phyloP scores from a whole-genome alignment of 768 basidiomycete genomes.

The Tylopilus vinaceipallidus region DNA sequence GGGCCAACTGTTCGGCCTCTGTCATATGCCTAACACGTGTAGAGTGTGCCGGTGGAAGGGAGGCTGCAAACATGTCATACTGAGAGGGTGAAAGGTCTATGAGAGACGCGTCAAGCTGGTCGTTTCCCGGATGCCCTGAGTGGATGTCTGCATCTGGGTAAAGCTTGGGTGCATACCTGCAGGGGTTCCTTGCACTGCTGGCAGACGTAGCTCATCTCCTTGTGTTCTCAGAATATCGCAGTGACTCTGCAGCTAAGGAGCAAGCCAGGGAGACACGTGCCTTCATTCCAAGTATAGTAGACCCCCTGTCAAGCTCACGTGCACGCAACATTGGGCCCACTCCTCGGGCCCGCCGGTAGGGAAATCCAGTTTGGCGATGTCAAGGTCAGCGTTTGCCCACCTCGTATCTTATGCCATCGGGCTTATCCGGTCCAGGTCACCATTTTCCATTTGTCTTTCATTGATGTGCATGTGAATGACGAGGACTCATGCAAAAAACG shows the following conservation, averaged over 20 bases:
- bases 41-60: slow-evolving; percentile 55
- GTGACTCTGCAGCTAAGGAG: background rate
- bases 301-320: background rate
- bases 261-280: background rate
- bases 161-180: slow-evolving; percentile 47
- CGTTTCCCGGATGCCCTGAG: slow-evolving; percentile 9
- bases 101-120: slow-evolving; percentile 86
- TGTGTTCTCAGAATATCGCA: background rate
- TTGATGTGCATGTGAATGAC: slow-evolving; percentile 19
- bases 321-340: too few relatives aligned
- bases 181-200: slow-evolving; percentile 92
- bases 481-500: slow-evolving; percentile 21
- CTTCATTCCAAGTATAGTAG: background rate
- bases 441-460: background rate
- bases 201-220: slow-evolving; percentile 54
- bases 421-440: slow-evolving; percentile 3
- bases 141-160: background rate
- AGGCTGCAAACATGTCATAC: slow-evolving; percentile 80
- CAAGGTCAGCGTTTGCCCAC: background rate
- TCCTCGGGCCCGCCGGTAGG: too few relatives aligned
- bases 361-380: too few relatives aligned
- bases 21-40: slow-evolving; percentile 37
- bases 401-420: background rate
- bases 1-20: slow-evolving; percentile 45
- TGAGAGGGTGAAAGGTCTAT: slow-evolving; percentile 82